Base-by-base conservation (phyloP, 1,284 basidiomycete species). In the Flammula alnicola region DNA sequence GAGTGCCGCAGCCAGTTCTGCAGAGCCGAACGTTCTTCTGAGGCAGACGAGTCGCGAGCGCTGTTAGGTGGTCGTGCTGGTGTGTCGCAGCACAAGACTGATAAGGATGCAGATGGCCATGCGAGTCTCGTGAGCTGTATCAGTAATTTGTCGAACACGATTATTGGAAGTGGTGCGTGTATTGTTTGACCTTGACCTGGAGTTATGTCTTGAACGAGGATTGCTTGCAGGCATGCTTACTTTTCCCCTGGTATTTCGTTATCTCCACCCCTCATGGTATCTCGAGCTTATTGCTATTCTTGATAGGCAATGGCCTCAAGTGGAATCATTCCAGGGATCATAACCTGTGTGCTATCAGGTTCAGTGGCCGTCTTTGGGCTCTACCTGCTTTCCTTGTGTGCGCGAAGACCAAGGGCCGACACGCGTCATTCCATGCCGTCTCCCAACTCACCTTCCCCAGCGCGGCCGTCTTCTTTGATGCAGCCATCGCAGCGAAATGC, bases 401-500 rank as follows among this genome's bases (percentile, higher is more conserved):
- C 96, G 81, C 83, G n/a, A 78, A 85, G 51, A 81, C 93, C 1
- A 78, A 80, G 9, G 86, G 91, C 54, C 75, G 91, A 35, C 84
- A 81, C 29, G 79, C 94, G 8, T 95, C 92, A 20, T 98, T 97
- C 72, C 95, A 94, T 59, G 86, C 91, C 27, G 78, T 98, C 14
- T 82, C 93, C 1, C 78, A 88, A 59, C 73, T 97, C 55, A 95
- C 95, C 0, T 96, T 93, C 63, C 93, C 93, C 14, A 79, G 76
- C 29, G 89, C 88, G 0, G 88, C 90, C 0, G 76, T 92, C 46
- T 90, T 92, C 66, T 94, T 96, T 61, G 93, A 99, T 69, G 81
- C 87, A 3, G 95, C 96, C 5, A 98, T 99, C 61, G 95, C 95
- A 2, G 88, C 91, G 67, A 98, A 98, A 68, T 98, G 94, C 68